Evolutionary conservation across 768 basidiomycete species (phyloP).

Genomic region (Boletus subparvulus): DNA sequence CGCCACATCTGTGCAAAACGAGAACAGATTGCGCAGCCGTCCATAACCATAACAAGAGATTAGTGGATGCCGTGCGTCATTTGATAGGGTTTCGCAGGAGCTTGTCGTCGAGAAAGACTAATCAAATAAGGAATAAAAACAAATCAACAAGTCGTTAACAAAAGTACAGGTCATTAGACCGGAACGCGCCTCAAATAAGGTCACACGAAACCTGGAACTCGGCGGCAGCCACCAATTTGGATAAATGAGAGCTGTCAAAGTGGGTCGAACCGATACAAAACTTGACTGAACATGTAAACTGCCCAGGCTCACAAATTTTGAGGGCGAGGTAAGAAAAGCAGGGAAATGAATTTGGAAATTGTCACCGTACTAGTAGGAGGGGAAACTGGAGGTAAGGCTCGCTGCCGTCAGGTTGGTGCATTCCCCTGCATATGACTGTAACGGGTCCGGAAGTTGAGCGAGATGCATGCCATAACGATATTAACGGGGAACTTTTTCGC

Average conservation of each 20-base stretch:
- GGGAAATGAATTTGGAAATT: conserved; percentile 22
- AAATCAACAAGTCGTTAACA: conserved; percentile 12
- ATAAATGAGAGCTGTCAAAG: conserved; percentile 31
- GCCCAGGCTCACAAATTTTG: conserved; percentile 28
- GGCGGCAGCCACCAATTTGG: conserved; percentile 27
- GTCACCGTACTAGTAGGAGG: conserved; percentile 7
- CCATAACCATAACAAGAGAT: conserved; percentile 21
- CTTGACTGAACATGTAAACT: conserved; percentile 22
- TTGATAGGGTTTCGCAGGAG: conserved; percentile 37
- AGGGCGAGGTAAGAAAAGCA: conserved; percentile 18
- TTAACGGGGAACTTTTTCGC: conserved; percentile 28
- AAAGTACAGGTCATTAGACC: conserved; percentile 14
- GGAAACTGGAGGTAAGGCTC: conserved; percentile 11
- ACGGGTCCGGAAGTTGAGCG: conserved; percentile 24
- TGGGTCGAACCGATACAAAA: conserved; percentile 27
- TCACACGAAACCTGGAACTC: conserved; percentile 22
- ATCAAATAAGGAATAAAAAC: conserved; percentile 30
- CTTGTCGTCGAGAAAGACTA: conserved; percentile 39
- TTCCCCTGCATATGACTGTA: conserved; percentile 37
- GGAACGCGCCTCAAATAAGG: conserved; percentile 22
- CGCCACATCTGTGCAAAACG: conserved; percentile 25
- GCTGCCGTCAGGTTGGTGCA: conserved; percentile 26
- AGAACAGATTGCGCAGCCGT: conserved; percentile 30
- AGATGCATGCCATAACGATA: conserved; percentile 30
- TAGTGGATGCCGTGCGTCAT: conserved; percentile 31